These are phyloP conservation scores for Kickxella alabastrina DNA, from an alignment of 192 early-diverging fungal species.

Conservation along the genomic window DNA sequence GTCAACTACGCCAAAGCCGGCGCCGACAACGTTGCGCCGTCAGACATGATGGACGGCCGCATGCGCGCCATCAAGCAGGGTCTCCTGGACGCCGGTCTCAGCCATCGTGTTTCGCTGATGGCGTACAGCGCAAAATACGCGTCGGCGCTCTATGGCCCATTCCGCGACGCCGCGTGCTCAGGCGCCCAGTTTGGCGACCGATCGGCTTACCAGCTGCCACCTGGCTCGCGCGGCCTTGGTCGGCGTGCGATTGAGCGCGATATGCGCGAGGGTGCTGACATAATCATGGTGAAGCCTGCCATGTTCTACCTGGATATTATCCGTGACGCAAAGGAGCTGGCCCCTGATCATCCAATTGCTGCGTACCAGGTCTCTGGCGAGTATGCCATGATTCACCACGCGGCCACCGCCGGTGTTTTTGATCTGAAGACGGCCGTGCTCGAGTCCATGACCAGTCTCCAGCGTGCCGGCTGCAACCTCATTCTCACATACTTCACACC, in stretches of 20 bases:
- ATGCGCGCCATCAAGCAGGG: constrained; percentile 89
- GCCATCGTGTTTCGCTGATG: constrained; percentile 83
- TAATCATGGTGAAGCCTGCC: constrained; percentile 97
- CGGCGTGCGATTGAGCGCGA: constrained; percentile 85
- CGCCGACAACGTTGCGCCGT: constrained; percentile 86
- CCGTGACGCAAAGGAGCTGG: constrained; percentile 71
- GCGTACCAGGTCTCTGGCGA: constrained; percentile 96
- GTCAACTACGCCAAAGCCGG: constrained; percentile 87
- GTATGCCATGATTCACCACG: constrained; percentile 80
- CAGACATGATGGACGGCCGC: constrained; percentile 98
- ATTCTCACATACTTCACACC: constrained; percentile 98
- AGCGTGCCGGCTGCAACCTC: constrained; percentile 88
- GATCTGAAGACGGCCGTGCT: constrained; percentile 78
- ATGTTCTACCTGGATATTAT: constrained; percentile 94
- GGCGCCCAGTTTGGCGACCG: constrained; percentile 90
- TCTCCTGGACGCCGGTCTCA: constrained; percentile 67
- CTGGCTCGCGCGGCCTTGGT: constrained; percentile 82
- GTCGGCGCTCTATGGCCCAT: constrained; percentile 92
- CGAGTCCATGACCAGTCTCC: constrained; percentile 76
- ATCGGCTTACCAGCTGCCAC: constrained; percentile 92
- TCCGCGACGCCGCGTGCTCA: constrained; percentile 93
- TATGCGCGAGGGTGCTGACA: constrained; percentile 90
- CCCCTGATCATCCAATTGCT: constrained; percentile 85
- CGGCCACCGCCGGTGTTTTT: constrained; percentile 80
- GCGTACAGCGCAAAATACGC: constrained; percentile 98